Percentiles rank a stretch among this genome's conserved stretches.
Evolutionary conservation across 345 rosid genomes (phyloP).

Genomic region (Syzygium aromaticum): DNA sequence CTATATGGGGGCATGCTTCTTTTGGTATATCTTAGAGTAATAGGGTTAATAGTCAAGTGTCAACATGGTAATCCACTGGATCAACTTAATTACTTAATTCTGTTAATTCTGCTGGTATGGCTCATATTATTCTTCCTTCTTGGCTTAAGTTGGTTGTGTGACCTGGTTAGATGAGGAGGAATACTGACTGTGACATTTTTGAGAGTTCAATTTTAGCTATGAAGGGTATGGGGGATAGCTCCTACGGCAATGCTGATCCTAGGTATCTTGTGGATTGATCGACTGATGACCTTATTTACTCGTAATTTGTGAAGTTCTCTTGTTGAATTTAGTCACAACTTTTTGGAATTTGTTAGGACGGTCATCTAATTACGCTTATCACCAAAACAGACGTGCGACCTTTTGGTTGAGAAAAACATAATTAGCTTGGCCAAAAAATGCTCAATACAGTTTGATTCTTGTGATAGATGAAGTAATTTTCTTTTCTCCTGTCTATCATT

Average conservation of each 20-base stretch:
- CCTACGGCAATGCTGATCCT: not conserved
- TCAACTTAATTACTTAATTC: not conserved
- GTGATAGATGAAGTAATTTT: not conserved
- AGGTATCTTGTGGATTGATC: not conserved
- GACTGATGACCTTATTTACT: not conserved
- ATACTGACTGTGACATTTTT: not conserved
- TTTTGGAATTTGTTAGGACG: not conserved
- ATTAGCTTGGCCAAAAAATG: not conserved
- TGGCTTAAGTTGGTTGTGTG: not conserved
- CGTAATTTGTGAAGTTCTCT: not conserved
- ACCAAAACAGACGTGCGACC: not conserved
- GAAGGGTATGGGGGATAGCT: not conserved
- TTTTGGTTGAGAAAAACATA: not conserved
- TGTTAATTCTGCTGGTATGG: not conserved
- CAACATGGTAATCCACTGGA: not conserved
- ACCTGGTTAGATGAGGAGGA: not conserved
- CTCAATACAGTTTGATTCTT: not conserved
- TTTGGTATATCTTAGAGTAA: not conserved
- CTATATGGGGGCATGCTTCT: not conserved
- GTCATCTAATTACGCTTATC: not conserved
- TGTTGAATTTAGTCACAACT: not conserved
- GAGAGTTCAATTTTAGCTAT: not conserved
- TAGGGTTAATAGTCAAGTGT: not conserved
- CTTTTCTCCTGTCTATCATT: not conserved
- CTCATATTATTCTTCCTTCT: not conserved